These are phyloP conservation scores for Oryza meridionalis DNA, from an alignment of 176 grass and related monocot genomes.

Conservation along the genomic window DNA sequence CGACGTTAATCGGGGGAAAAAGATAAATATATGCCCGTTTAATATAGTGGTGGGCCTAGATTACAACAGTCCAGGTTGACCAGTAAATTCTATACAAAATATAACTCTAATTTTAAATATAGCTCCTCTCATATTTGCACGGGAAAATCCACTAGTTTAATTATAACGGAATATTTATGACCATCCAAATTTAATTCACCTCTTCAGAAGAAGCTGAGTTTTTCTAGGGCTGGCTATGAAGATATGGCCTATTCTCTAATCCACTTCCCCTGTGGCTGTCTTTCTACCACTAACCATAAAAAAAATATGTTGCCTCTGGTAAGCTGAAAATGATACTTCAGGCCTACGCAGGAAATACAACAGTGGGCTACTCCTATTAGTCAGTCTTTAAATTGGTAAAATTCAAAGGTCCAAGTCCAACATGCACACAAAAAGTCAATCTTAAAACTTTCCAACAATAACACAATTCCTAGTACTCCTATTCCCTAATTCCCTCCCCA, in stretches of 20 bases:
- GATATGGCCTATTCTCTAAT: not conserved
- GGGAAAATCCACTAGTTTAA: not conserved
- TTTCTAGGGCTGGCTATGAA: not conserved
- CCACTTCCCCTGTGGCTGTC: not conserved
- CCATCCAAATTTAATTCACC: not conserved
- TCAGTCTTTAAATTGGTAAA: conserved; percentile 18
- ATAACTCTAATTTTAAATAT: not conserved
- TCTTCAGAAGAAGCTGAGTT: conserved; percentile 8
- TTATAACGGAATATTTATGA: not conserved
- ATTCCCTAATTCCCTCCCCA: conserved; percentile 1
- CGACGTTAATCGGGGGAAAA: too few species aligned
- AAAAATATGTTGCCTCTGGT: not conserved
- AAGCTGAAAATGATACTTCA: conserved; percentile 22
- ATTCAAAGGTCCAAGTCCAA: conserved; percentile 3
- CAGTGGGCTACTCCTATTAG: not conserved
- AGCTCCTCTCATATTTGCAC: not conserved
- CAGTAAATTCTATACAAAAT: too few species aligned
- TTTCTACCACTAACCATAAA: not conserved
- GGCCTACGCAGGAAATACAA: not conserved
- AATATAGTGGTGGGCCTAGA: too few species aligned
- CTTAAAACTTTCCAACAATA: conserved; percentile 6
- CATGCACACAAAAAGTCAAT: conserved; percentile 15
- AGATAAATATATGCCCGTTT: too few species aligned
- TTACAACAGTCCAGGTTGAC: too few species aligned
- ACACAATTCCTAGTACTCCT: not conserved